A percentile compares a stretch with the other conserved stretches of the same genome.
Evolutionary conservation across 495 filamentous ascomycete genomes (phyloP).

Genomic region (Acidiella bohemica): DNA sequence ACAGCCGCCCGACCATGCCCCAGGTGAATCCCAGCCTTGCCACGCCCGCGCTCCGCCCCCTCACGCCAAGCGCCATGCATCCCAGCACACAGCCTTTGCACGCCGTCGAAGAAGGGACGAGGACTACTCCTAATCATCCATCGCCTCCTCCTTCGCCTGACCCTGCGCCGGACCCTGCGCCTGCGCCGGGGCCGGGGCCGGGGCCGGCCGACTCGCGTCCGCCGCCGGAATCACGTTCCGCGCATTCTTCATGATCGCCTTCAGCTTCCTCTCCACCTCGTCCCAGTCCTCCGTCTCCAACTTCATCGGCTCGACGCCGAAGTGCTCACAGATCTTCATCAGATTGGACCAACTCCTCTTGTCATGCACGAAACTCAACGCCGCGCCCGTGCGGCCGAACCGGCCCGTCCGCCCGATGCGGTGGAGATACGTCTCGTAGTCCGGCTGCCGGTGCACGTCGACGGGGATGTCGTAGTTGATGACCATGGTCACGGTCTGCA

Average conservation of each 20-base stretch:
- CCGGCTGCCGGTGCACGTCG: constrained; percentile 37
- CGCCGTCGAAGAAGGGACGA: too few relatives aligned
- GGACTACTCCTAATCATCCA: constrained; percentile 12
- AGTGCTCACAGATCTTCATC: constrained; percentile 61
- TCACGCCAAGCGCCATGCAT: too few relatives aligned
- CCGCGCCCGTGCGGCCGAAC: constrained; percentile 93
- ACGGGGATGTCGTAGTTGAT: constrained; percentile 80
- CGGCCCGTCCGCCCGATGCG: constrained; percentile 94
- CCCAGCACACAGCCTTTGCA: too few relatives aligned
- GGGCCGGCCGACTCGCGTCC: background rate
- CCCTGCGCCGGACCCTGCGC: background rate
- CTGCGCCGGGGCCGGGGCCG: background rate
- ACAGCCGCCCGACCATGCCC: too few relatives aligned
- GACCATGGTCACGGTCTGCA: constrained; percentile 90
- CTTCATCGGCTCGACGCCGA: constrained; percentile 42
- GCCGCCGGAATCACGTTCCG: constrained; percentile 4
- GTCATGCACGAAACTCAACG: constrained; percentile 81
- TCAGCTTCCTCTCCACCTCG: constrained; percentile 62
- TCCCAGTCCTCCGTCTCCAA: constrained; percentile 71
- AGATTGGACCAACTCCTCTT: constrained; percentile 61
- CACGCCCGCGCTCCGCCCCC: too few relatives aligned
- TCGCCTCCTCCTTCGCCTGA: constrained; percentile 8
- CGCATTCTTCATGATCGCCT: constrained; percentile 57
- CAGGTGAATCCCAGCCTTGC: too few relatives aligned
- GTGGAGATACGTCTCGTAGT: constrained; percentile 92